Conservation (phyloP, 768 basidiomycete genomes). For the Tylopilus sp. region DNA sequence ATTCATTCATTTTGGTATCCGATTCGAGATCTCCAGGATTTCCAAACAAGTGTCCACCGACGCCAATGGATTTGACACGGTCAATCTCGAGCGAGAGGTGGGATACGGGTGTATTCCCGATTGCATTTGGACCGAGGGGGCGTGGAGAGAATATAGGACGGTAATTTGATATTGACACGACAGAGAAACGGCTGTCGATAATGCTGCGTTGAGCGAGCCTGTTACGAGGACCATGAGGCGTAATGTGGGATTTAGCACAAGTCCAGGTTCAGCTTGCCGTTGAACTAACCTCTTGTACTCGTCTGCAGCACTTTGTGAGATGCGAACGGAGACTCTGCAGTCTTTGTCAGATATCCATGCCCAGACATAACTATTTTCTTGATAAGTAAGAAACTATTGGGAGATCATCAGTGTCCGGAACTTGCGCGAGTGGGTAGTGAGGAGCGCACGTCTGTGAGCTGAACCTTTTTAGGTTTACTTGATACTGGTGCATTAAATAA, state of each 20-base stretch:
- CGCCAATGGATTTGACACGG: slow-evolving; percentile 40
- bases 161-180: slow-evolving; percentile 48
- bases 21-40: slow-evolving; percentile 46
- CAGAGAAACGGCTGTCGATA: slow-evolving; percentile 43
- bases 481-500: slow-evolving; percentile 23
- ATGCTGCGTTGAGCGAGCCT: slow-evolving; percentile 36
- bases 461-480: slow-evolving; percentile 48
- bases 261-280: slow-evolving; percentile 27
- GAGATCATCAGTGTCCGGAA: slow-evolving; percentile 3
- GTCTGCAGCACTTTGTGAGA: slow-evolving; percentile 49
- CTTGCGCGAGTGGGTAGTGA: not conserved
- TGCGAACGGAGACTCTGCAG: slow-evolving; percentile 47
- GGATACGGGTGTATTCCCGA: slow-evolving; percentile 37
- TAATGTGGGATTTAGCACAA: not conserved
- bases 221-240: slow-evolving; percentile 9
- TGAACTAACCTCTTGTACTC: slow-evolving; percentile 40
- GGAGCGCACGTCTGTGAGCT: slow-evolving; percentile 51
- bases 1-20: slow-evolving; percentile 40
- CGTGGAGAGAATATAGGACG: slow-evolving; percentile 51
- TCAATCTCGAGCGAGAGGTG: slow-evolving; percentile 56
- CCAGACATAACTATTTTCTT: slow-evolving; percentile 52
- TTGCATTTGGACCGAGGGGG: slow-evolving; percentile 36
- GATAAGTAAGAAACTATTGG: slow-evolving; percentile 54
- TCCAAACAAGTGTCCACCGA: slow-evolving; percentile 43
- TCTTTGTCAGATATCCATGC: slow-evolving; percentile 59